Evolutionary conservation across 2,329 filamentous ascomycete species (phyloP).

Genomic region (Teratosphaeria viscida): DNA sequence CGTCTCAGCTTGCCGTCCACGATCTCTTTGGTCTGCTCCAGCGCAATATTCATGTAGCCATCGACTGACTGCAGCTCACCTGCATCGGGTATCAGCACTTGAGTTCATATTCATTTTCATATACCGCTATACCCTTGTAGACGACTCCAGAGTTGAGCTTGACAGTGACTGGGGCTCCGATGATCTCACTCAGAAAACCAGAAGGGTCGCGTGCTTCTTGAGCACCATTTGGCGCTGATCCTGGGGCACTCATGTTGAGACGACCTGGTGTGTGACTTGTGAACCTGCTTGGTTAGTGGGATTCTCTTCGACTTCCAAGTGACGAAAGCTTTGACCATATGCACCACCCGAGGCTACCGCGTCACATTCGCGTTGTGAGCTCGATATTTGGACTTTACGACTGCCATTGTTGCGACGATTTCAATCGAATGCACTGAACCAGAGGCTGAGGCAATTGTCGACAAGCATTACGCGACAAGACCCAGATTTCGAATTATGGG

Average conservation of each 20-base stretch:
- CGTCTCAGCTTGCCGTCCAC: conserved; percentile 74
- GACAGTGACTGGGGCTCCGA: conserved; percentile 85
- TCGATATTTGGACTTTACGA: not conserved
- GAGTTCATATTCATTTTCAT: not conserved
- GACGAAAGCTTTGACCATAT: not conserved
- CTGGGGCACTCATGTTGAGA: conserved; percentile 44
- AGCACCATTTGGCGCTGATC: conserved; percentile 45
- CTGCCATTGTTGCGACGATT: not conserved
- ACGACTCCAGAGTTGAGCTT: conserved; percentile 98
- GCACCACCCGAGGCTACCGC: not conserved
- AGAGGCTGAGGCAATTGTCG: not conserved
- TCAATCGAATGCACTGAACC: not conserved
- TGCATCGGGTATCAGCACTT: conserved; percentile 28
- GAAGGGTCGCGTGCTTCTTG: conserved; percentile 82
- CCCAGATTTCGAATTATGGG: conserved; percentile 10
- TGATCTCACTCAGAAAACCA: conserved; percentile 86
- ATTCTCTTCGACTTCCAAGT: not conserved
- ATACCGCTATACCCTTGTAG: conserved; percentile 66
- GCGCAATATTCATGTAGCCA: conserved; percentile 98
- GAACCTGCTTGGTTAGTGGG: not conserved
- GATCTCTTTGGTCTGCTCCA: conserved; percentile 89
- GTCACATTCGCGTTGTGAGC: not conserved
- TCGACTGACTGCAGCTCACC: conserved; percentile 94
- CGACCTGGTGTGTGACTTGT: not conserved
- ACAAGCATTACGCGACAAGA: not conserved